These are phyloP conservation scores for Phytophthora sansomeana DNA, from an alignment of 352 stramenopile species.

Conservation along the genomic window DNA sequence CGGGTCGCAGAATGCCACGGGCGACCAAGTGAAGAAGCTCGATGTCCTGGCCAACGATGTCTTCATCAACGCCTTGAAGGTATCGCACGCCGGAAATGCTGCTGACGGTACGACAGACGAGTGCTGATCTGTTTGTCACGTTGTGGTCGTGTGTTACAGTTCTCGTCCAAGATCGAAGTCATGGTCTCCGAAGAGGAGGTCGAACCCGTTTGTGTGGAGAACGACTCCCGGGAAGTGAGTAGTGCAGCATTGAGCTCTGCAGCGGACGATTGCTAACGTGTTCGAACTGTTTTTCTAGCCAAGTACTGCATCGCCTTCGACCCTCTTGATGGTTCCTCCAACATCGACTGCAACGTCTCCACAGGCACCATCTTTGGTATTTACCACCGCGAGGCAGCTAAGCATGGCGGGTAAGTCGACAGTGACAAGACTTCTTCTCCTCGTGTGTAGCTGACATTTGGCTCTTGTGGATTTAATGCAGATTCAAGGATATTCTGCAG, in stretches of 20 bases:
- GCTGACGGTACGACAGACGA: neutral
- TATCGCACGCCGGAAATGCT: conserved; percentile 5
- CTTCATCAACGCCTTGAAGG: conserved; percentile 96
- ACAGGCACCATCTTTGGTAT: conserved; percentile 99
- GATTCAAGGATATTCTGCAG: conserved; percentile 93
- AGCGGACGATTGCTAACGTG: neutral
- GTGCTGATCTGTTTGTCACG: conserved; percentile 21
- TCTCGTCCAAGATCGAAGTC: conserved; percentile 96
- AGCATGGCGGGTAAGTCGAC: conserved; percentile 42
- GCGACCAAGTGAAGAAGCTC: conserved; percentile 99
- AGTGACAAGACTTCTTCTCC: neutral
- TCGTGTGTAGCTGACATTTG: neutral
- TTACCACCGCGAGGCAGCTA: conserved; percentile 84
- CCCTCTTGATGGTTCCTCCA: conserved; percentile 97
- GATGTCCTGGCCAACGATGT: conserved; percentile 98
- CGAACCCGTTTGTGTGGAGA: conserved; percentile 95
- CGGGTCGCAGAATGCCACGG: conserved; percentile 95
- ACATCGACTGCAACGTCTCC: conserved; percentile 99
- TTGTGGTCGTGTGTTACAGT: conserved; percentile 39
- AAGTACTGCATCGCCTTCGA: conserved; percentile 99
- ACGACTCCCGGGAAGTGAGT: conserved; percentile 51
- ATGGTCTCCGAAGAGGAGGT: conserved; percentile 98
- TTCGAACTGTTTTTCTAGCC: conserved; percentile 42
- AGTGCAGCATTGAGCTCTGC: neutral
- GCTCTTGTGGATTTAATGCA: conserved; percentile 17